Conservation (phyloP, 257 asterid species). For the Ilex aquifolium region DNA sequence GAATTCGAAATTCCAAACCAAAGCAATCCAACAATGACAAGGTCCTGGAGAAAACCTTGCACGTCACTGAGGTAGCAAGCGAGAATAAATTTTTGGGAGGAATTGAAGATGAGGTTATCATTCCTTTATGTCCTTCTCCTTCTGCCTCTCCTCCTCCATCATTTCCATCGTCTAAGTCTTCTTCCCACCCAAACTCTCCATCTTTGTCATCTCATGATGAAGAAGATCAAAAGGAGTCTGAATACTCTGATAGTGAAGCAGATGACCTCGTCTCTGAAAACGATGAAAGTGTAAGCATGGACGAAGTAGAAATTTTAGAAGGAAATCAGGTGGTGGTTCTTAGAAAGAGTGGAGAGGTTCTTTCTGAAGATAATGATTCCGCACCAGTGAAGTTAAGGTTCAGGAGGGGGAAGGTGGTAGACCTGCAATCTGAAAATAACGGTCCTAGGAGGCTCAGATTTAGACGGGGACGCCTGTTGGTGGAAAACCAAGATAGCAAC, state of each 20-base stretch:
- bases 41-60: slow-evolving; percentile 55
- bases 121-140: slow-evolving; percentile 19
- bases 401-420: slow-evolving; percentile 65
- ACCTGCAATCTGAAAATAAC: slow-evolving; percentile 47
- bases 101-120: slow-evolving; percentile 7
- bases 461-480: slow-evolving; percentile 36
- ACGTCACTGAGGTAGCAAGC: slow-evolving; percentile 29
- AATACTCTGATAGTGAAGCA: background rate
- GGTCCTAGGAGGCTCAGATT: slow-evolving; percentile 57
- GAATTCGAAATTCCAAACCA: slow-evolving; percentile 17
- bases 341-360: slow-evolving; percentile 26
- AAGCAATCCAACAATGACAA: slow-evolving; percentile 24
- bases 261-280: slow-evolving; percentile 13
- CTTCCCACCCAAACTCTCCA: slow-evolving; percentile 21
- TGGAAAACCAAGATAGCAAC: slow-evolving; percentile 31
- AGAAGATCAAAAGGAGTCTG: slow-evolving; percentile 8
- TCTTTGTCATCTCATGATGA: slow-evolving; percentile 29
- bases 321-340: slow-evolving; percentile 22
- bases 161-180: slow-evolving; percentile 16
- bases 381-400: slow-evolving; percentile 54
- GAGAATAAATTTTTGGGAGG: slow-evolving; percentile 14
- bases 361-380: slow-evolving; percentile 31
- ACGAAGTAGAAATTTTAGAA: slow-evolving; percentile 22
- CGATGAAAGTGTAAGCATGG: slow-evolving; percentile 1
- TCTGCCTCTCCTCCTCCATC: background rate